A percentile compares a stretch with the other conserved stretches of the same genome.
Evolutionary conservation across 306 rosid species (phyloP).

Genomic region (Senna siamea): DNA sequence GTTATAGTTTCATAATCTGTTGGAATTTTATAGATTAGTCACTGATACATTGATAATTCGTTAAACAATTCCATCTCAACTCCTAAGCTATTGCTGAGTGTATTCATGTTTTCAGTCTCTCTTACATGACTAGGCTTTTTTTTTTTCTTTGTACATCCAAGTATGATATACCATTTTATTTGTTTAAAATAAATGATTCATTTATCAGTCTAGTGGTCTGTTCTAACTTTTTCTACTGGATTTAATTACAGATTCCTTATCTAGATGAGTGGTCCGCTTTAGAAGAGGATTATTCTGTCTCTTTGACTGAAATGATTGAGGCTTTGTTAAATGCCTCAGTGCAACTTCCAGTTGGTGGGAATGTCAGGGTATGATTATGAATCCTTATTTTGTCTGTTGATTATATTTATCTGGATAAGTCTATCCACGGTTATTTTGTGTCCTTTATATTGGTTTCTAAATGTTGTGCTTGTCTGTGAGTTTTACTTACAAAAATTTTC

Average conservation of each 20-base stretch:
- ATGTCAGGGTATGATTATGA: conserved; percentile 59
- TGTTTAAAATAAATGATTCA: background rate
- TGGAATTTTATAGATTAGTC: background rate
- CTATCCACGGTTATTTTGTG: conserved; percentile 9
- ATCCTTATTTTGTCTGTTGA: conserved; percentile 31
- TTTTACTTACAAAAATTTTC: conserved; percentile 29
- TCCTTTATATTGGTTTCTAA: conserved; percentile 11
- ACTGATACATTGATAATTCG: conserved; percentile 17
- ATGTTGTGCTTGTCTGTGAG: conserved; percentile 25
- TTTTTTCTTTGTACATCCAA: conserved; percentile 2
- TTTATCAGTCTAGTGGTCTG: background rate
- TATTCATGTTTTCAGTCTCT: background rate
- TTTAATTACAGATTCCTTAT: conserved; percentile 63
- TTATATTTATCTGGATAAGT: background rate
- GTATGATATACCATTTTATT: conserved; percentile 3
- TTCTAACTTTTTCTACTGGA: conserved; percentile 2
- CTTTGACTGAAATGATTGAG: conserved; percentile 58
- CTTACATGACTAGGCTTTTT: background rate
- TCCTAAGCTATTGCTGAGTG: background rate
- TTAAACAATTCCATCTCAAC: background rate
- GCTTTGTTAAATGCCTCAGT: conserved; percentile 75
- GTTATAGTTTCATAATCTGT: too few relatives aligned
- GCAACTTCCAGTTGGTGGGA: conserved; percentile 69
- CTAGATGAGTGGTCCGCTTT: conserved; percentile 76
- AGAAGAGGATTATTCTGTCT: conserved; percentile 63